Evolutionary conservation across 352 stramenopile genomes (phyloP).

Genomic region (Globisporangium nunn): DNA sequence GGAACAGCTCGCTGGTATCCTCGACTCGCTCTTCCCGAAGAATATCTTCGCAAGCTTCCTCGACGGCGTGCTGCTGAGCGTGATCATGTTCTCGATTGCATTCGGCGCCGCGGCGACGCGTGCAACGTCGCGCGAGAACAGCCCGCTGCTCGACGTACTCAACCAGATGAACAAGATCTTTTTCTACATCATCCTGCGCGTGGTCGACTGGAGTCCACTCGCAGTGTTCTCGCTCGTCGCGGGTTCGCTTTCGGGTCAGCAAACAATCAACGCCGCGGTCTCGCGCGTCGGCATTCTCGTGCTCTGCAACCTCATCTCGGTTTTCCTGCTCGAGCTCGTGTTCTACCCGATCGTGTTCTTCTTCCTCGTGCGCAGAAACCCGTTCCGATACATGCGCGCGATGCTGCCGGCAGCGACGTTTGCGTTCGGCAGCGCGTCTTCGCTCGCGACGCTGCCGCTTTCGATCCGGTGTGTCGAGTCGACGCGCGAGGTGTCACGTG

Average conservation of each 20-base stretch:
- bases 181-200: slow-evolving; percentile 51
- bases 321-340: slow-evolving; percentile 41
- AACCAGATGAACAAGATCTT: slow-evolving; percentile 73
- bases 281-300: slow-evolving; percentile 53
- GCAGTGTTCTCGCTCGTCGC: slow-evolving; percentile 68
- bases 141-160: slow-evolving; percentile 43
- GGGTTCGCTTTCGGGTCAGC: slow-evolving; percentile 44
- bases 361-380: slow-evolving; percentile 35
- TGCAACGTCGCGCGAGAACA: slow-evolving; percentile 42
- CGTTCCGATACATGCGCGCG: slow-evolving; percentile 47
- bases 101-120: slow-evolving; percentile 53
- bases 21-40: slow-evolving; percentile 37
- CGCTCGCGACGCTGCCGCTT: slow-evolving; percentile 54
- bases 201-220: slow-evolving; percentile 58
- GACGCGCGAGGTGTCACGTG: slow-evolving; percentile 47
- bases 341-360: slow-evolving; percentile 53
- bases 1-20: slow-evolving; percentile 48
- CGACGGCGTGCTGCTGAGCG: slow-evolving; percentile 41
- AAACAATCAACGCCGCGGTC: slow-evolving; percentile 30
- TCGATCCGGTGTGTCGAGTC: slow-evolving; percentile 60
- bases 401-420: slow-evolving; percentile 63
- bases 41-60: slow-evolving; percentile 61
- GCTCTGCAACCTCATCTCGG: slow-evolving; percentile 36
- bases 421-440: slow-evolving; percentile 59
- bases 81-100: slow-evolving; percentile 56